A percentile compares a stretch with the other conserved stretches of the same genome.
Evolutionary conservation across 1,139 yeast genomes (phyloP).

Genomic region (Suhomyces terraborum): DNA sequence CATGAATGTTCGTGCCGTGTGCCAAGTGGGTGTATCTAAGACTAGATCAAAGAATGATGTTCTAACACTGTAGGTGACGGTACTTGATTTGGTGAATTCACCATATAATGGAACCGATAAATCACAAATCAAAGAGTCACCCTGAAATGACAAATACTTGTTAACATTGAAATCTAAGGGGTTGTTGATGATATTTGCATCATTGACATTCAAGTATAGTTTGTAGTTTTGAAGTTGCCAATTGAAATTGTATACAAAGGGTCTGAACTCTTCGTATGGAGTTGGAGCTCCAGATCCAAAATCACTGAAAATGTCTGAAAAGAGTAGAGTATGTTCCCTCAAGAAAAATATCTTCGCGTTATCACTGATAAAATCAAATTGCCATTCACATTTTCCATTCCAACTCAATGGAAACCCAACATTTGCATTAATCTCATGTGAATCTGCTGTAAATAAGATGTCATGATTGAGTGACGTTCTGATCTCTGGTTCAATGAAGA

Average conservation of each 20-base stretch:
- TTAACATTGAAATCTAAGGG: slow-evolving; percentile 84
- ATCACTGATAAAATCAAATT: slow-evolving; percentile 52
- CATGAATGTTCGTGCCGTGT: slow-evolving; percentile 74
- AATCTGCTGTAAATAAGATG: slow-evolving; percentile 63
- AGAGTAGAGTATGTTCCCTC: slow-evolving; percentile 77
- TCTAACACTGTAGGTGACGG: slow-evolving; percentile 52
- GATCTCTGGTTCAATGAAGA: slow-evolving; percentile 61
- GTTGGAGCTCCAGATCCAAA: slow-evolving; percentile 73
- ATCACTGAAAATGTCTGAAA: slow-evolving; percentile 77
- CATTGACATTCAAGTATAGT: slow-evolving; percentile 77
- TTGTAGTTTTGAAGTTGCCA: slow-evolving; percentile 64
- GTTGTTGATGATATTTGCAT: slow-evolving; percentile 81
- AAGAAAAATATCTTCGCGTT: slow-evolving; percentile 64
- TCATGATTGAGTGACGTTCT: slow-evolving; percentile 90
- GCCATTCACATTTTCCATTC: slow-evolving; percentile 80
- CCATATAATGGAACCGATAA: slow-evolving; percentile 63
- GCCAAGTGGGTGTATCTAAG: slow-evolving; percentile 89
- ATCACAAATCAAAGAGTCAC: slow-evolving; percentile 54
- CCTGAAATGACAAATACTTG: slow-evolving; percentile 71
- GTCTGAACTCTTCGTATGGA: slow-evolving; percentile 76
- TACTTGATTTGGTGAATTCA: slow-evolving; percentile 57
- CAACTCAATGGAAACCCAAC: slow-evolving; percentile 74
- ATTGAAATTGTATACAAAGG: slow-evolving; percentile 59
- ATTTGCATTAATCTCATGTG: slow-evolving; percentile 56
- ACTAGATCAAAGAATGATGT: slow-evolving; percentile 66